Percentiles rank a stretch among this genome's conserved stretches.
phyloP scores from a whole-genome alignment of 23 red algal species.

The Porphyridium purpureum region DNA sequence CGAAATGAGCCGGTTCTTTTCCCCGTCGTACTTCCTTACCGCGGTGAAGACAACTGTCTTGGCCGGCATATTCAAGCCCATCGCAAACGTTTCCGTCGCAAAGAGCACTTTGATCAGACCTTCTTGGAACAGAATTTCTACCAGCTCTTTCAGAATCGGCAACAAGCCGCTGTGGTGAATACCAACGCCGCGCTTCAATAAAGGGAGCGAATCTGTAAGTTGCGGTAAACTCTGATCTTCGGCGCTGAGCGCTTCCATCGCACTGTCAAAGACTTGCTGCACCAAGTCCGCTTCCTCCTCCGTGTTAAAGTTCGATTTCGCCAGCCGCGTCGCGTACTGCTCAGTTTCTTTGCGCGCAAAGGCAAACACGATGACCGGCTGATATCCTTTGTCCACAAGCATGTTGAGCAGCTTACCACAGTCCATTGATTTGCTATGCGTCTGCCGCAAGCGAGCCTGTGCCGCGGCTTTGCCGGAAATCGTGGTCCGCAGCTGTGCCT shows the following conservation, averaged over 20 bases:
- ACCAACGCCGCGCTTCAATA: constrained; percentile 50
- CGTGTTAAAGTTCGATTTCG: constrained; percentile 57
- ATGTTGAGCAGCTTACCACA: constrained; percentile 50
- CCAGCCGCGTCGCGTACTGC: constrained; percentile 50
- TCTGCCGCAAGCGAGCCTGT: no score
- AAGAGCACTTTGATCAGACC: constrained; percentile 75
- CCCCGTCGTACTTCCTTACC: constrained; percentile 72
- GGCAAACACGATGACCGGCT: constrained; percentile 53
- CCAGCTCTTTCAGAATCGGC: constrained; percentile 13
- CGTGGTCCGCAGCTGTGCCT: background rate
- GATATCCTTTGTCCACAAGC: constrained; percentile 38
- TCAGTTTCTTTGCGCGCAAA: constrained; percentile 70
- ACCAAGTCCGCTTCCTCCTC: constrained; percentile 35
- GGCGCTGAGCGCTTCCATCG: constrained; percentile 48
- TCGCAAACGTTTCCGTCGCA: constrained; percentile 97
- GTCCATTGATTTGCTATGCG: no score
- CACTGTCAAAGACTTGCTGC: constrained; percentile 48
- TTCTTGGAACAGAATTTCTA: constrained; percentile 82
- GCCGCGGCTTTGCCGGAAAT: constrained; percentile 11
- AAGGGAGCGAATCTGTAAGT: constrained; percentile 62
- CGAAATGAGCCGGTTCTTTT: constrained; percentile 31
- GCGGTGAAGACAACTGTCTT: constrained; percentile 76
- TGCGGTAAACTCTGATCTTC: constrained; percentile 75
- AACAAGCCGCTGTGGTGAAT: constrained; percentile 25
- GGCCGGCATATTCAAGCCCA: constrained; percentile 98